phyloP scores from a whole-genome alignment of 768 basidiomycete species.

The Russula compacta region DNA sequence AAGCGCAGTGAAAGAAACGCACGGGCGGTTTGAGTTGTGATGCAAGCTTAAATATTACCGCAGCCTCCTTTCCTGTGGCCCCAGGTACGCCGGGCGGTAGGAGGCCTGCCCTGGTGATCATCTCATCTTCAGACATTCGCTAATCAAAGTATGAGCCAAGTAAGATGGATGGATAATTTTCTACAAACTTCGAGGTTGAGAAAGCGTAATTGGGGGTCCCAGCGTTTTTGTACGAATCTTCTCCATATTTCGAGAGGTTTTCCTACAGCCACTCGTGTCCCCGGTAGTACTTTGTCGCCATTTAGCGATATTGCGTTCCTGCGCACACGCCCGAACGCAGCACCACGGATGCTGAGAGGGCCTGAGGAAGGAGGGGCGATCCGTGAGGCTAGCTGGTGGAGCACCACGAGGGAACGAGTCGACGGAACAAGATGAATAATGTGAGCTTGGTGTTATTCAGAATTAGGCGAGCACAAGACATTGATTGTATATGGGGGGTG shows the following conservation, averaged over 20 bases:
- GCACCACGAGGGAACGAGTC: conserved; percentile 27
- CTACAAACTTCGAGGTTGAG: conserved; percentile 74
- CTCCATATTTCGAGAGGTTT: conserved; percentile 60
- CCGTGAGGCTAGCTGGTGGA: conserved; percentile 35
- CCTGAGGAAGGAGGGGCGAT: conserved; percentile 32
- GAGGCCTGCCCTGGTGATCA: conserved; percentile 63
- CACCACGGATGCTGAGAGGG: conserved; percentile 58
- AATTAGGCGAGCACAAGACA: conserved; percentile 22
- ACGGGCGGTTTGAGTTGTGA: conserved; percentile 70
- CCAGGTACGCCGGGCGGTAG: conserved; percentile 60
- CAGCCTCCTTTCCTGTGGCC: conserved; percentile 54
- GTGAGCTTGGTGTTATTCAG: conserved; percentile 32
- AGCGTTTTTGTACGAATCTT: conserved; percentile 64
- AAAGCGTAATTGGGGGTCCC: conserved; percentile 57
- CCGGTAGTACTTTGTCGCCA: conserved; percentile 13
- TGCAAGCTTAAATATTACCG: conserved; percentile 86
- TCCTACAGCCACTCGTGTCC: conserved; percentile 24
- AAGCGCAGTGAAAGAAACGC: conserved; percentile 19
- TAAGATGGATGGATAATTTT: background rate
- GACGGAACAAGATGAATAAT: conserved; percentile 31
- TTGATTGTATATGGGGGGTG: conserved; percentile 13
- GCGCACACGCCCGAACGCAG: conserved; percentile 49
- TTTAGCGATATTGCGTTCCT: conserved; percentile 43
- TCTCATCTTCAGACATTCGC: conserved; percentile 72
- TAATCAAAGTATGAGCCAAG: conserved; percentile 26